Percentiles rank a stretch among this genome's conserved stretches.
Conservation (phyloP, 148 eudicot species). For the Rhododendron henanense region DNA sequence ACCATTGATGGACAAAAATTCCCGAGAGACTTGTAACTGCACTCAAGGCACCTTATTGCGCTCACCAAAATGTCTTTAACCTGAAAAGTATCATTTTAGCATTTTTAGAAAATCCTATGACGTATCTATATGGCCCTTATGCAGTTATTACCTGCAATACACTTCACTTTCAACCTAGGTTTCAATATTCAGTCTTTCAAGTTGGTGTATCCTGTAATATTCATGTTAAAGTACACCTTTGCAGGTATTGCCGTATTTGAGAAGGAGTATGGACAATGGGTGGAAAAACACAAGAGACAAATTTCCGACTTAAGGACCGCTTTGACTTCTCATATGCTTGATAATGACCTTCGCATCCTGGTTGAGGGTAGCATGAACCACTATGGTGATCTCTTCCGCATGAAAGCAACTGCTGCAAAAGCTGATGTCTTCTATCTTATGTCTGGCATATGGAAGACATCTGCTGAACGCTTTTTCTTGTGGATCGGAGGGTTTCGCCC, state of each 20-base stretch:
- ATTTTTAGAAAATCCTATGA: background rate
- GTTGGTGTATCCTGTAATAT: background rate
- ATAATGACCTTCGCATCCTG: slow-evolving; percentile 49
- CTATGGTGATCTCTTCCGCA: slow-evolving; percentile 62
- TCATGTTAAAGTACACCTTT: background rate
- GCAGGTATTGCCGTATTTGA: slow-evolving; percentile 76
- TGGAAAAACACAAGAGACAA: slow-evolving; percentile 73
- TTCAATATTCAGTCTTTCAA: background rate
- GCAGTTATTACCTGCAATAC: background rate
- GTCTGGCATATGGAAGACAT: slow-evolving; percentile 87
- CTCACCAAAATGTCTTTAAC: background rate
- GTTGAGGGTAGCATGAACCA: slow-evolving; percentile 70
- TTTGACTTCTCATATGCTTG: slow-evolving; percentile 45
- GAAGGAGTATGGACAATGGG: slow-evolving; percentile 76
- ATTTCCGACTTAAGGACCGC: slow-evolving; percentile 50
- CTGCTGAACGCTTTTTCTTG: slow-evolving; percentile 80
- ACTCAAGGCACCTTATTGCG: background rate
- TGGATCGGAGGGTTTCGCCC: slow-evolving; percentile 99
- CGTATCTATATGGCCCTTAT: background rate
- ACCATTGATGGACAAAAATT: background rate
- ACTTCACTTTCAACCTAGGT: background rate
- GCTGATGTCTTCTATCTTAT: slow-evolving; percentile 76
- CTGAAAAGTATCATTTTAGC: background rate
- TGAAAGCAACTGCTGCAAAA: slow-evolving; percentile 76
- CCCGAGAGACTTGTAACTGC: background rate